Evolutionary conservation across 129 eudicot genomes (phyloP).

Genomic region (Rutidosis leptorrhynchoides): DNA sequence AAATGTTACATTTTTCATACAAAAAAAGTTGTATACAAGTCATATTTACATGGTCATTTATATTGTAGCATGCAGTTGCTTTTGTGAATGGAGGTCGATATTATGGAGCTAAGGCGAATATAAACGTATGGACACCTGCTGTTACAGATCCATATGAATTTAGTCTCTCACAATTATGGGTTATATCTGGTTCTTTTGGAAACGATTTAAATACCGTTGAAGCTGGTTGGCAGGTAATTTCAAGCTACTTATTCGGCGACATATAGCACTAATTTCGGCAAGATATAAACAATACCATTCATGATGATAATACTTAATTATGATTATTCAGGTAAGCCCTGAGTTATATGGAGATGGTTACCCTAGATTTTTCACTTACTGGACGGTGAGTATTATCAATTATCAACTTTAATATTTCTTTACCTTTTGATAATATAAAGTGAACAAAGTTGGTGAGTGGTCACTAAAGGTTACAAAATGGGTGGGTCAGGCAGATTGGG

Average conservation of each 20-base stretch:
- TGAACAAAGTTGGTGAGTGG: neutral
- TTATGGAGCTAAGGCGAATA: conserved; percentile 90
- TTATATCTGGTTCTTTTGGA: conserved; percentile 90
- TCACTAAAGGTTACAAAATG: neutral
- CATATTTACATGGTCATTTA: conserved; percentile 15
- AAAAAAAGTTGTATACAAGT: neutral
- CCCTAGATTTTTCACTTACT: conserved; percentile 91
- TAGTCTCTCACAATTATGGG: conserved; percentile 90
- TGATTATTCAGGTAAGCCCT: conserved; percentile 98
- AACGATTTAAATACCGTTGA: conserved; percentile 93
- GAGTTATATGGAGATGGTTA: conserved; percentile 85
- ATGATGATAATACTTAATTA: too few relatives aligned
- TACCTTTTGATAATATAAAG: neutral
- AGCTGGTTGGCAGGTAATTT: conserved; percentile 97
- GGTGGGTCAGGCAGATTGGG: neutral
- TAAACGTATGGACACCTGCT: conserved; percentile 86
- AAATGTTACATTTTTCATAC: neutral
- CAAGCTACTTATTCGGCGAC: neutral
- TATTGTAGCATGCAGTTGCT: conserved; percentile 79
- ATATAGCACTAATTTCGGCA: too few relatives aligned
- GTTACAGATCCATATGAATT: conserved; percentile 80
- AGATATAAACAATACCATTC: too few relatives aligned
- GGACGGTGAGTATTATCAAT: conserved; percentile 62
- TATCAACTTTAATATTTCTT: too few relatives aligned
- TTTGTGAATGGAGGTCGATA: conserved; percentile 76